phyloP scores from a whole-genome alignment of 345 rosid genomes.

The Theobroma cacao region DNA sequence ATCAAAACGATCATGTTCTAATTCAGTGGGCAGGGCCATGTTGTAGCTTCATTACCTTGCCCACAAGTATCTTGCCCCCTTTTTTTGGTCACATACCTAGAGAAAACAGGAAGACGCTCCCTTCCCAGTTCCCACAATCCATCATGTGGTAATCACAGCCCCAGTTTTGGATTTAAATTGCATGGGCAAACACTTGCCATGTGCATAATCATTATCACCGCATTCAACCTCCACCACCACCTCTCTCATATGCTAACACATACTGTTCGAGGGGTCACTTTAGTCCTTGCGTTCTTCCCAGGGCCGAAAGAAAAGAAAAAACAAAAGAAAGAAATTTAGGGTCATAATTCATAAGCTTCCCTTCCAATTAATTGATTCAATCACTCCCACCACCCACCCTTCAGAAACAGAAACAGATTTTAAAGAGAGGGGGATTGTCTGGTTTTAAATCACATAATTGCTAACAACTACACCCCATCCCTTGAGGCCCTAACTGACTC shows the following conservation, averaged over 20 bases:
- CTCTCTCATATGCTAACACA: not conserved
- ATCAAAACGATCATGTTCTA: not conserved
- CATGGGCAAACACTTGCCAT: not conserved
- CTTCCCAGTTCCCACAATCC: not conserved
- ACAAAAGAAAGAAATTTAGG: too few species aligned
- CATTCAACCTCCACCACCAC: slow-evolving; percentile 3
- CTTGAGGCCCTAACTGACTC: not conserved
- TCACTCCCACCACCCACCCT: slow-evolving; percentile 26
- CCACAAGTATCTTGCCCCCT: not conserved
- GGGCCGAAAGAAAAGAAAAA: not conserved
- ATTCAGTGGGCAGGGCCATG: not conserved
- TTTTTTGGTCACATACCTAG: not conserved
- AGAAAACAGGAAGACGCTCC: not conserved
- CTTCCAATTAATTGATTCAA: slow-evolving; percentile 17
- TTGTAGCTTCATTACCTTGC: not conserved
- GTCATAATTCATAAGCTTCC: slow-evolving; percentile 8
- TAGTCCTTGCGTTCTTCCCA: not conserved
- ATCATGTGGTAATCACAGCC: not conserved
- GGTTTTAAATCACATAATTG: slow-evolving; percentile 16
- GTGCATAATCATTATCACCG: slow-evolving; percentile 15
- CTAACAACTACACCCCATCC: not conserved
- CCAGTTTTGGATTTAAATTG: not conserved
- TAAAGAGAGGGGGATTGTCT: not conserved
- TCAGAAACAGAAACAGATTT: not conserved
- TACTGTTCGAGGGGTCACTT: slow-evolving; percentile 20